phyloP scores from a whole-genome alignment of 306 rosid genomes.

The Trifolium dubium region DNA sequence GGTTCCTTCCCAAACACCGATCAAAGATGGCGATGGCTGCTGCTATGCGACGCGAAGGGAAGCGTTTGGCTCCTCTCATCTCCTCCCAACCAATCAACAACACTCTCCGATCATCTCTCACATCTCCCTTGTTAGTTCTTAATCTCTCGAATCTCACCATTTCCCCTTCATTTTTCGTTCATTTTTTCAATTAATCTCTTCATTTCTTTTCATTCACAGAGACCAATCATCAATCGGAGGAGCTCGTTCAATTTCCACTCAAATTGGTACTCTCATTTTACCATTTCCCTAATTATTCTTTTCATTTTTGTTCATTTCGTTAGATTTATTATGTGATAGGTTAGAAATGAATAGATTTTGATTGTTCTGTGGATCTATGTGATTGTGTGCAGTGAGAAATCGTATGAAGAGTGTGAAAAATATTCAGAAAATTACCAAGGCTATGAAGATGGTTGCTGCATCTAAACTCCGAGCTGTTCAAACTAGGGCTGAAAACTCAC shows the following conservation, averaged over 20 bases:
- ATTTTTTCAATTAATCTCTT: neutral
- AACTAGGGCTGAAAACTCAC: conserved; percentile 82
- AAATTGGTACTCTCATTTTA: conserved; percentile 64
- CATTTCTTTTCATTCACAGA: conserved; percentile 52
- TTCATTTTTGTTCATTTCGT: neutral
- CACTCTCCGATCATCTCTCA: conserved; percentile 44
- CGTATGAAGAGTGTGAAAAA: conserved; percentile 98
- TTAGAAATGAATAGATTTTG: neutral
- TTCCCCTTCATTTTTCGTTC: neutral
- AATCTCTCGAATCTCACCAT: conserved; percentile 8
- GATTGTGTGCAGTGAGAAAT: conserved; percentile 64
- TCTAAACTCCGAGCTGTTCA: conserved; percentile 93
- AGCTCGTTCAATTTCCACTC: conserved; percentile 90
- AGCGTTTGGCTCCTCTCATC: conserved; percentile 69
- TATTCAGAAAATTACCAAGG: conserved; percentile 98
- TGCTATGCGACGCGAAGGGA: conserved; percentile 89
- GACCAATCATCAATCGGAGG: conserved; percentile 75
- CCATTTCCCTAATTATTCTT: neutral
- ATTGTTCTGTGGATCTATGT: conserved; percentile 29
- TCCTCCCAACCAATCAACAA: conserved; percentile 56
- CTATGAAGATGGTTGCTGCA: conserved; percentile 99
- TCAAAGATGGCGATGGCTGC: conserved; percentile 91
- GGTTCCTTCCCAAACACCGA: conserved; percentile 50
- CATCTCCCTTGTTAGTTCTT: conserved; percentile 42
- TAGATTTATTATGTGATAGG: conserved; percentile 1